phyloP scores from a whole-genome alignment of 345 rosid species.

The Eucalyptus albens region DNA sequence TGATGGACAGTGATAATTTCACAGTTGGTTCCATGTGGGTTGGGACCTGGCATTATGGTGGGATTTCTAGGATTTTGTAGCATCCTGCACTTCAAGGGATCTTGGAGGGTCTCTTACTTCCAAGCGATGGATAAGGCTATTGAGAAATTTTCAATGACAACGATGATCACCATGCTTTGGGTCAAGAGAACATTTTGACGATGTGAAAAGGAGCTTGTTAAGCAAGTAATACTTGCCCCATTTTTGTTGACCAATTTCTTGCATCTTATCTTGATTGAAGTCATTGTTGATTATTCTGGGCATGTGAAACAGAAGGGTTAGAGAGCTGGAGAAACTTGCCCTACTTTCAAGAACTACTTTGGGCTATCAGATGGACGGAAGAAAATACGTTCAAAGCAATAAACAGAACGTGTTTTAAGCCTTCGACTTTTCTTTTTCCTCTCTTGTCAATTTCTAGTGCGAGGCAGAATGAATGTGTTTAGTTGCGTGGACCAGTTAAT shows the following conservation, averaged over 20 bases:
- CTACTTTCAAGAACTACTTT: not conserved
- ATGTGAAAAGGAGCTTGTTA: not conserved
- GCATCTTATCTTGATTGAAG: not conserved
- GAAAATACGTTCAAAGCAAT: not conserved
- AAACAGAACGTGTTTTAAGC: not conserved
- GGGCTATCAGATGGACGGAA: accelerated
- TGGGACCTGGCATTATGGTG: not conserved
- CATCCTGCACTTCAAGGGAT: not conserved
- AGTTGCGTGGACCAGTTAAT: not conserved
- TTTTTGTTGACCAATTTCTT: not conserved
- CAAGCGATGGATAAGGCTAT: not conserved
- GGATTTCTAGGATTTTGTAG: not conserved
- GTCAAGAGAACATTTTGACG: not conserved
- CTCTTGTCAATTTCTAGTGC: not conserved
- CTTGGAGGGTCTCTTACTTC: not conserved
- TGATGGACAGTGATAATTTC: not conserved
- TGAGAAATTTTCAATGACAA: not conserved
- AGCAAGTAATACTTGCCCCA: not conserved
- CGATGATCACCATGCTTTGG: not conserved
- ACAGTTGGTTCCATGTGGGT: not conserved
- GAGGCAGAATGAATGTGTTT: not conserved
- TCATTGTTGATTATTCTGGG: not conserved
- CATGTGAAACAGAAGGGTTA: accelerated
- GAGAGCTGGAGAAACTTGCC: not conserved
- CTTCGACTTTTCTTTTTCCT: not conserved